These are phyloP conservation scores for Claviceps cyperi DNA, from an alignment of 2,329 filamentous ascomycete species.

Conservation along the genomic window DNA sequence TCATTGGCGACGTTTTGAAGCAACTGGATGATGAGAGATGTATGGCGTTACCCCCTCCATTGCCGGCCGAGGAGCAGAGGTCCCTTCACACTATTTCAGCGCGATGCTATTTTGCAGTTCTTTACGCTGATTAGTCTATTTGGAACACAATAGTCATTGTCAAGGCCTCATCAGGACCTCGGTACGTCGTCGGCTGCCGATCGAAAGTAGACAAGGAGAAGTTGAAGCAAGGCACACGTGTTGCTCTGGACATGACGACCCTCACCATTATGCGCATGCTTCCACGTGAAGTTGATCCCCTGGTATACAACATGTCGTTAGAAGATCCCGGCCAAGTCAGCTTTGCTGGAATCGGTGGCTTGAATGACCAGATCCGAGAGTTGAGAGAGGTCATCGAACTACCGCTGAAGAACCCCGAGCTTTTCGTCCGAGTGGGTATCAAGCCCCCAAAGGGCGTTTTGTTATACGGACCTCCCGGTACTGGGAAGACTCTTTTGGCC, in stretches of 20 bases:
- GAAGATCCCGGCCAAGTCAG: constrained; percentile 96
- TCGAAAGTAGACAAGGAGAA: constrained; percentile 97
- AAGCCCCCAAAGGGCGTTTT: constrained; percentile 97
- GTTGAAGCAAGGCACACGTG: constrained; percentile 94
- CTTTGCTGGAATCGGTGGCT: constrained; percentile 91
- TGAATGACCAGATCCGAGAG: constrained; percentile 98
- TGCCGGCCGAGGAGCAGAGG: background rate
- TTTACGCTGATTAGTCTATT: constrained; percentile 2
- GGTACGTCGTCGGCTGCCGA: constrained; percentile 95
- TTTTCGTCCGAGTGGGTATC: constrained; percentile 93
- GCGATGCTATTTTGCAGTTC: background rate
- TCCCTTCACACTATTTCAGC: background rate
- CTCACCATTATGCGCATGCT: constrained; percentile 99
- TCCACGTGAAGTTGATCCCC: constrained; percentile 89
- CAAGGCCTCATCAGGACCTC: constrained; percentile 90
- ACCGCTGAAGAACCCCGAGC: constrained; percentile 94
- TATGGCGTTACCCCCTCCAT: constrained; percentile 30
- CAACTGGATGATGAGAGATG: constrained; percentile 98
- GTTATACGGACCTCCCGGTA: constrained; percentile 90
- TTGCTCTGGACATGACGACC: constrained; percentile 97
- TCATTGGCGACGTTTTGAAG: constrained; percentile 97
- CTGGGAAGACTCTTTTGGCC: constrained; percentile 88
- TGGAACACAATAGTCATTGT: constrained; percentile 65
- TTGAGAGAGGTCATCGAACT: constrained; percentile 94
- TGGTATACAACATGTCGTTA: constrained; percentile 99